Base-by-base conservation (phyloP, 257 asterid genomes). In the Striga asiatica region DNA sequence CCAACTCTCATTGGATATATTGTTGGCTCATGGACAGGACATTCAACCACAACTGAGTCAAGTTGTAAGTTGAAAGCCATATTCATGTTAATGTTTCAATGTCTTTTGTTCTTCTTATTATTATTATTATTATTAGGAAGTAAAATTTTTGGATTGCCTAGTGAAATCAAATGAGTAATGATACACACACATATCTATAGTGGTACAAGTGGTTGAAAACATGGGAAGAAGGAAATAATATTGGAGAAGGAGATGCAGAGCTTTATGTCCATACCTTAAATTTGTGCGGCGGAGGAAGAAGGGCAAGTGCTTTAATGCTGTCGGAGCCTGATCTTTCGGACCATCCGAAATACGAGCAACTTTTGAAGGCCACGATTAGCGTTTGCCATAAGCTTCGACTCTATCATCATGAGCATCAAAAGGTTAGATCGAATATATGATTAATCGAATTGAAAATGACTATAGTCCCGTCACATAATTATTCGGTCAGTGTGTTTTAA, bases 171-270 rank as follows among this genome's bases (percentile, higher is more conserved):
- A n/a, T n/a, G n/a, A n/a, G n/a, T n/a, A n/a, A n/a, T n/a, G n/a
- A n/a, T n/a, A n/a, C n/a, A n/a, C n/a, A n/a, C n/a, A n/a, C n/a
- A 32, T 51, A 22, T 42, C 2, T 56, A 16, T 32, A 91, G 98
- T 91, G 98, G 98, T 59, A 17, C 31, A 76, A 76, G 54, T 89
- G 98, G 96, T 21, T 89, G 65, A 64, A 54, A 14, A 69, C 47
- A 1, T 70, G 70, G 57, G 63, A 56, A 66, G 71, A 52, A 25
- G 68, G 53, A 17, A 43, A 48, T 3, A 58, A 52, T 3, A 20
- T 8, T 25, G 48, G 68, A 23, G 31, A 56, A 52, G 76, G 77
- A 9, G 79, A 68, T 10, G 91, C 87, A 3, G 94, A 81, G 49
- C 66, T 89, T 2, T 25, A 78, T 19, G 75, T 83, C 50, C 69